A percentile compares a stretch with the other conserved stretches of the same genome.
Evolutionary conservation across 164 flowering plant species (phyloP).

Genomic region (Piper longum): DNA sequence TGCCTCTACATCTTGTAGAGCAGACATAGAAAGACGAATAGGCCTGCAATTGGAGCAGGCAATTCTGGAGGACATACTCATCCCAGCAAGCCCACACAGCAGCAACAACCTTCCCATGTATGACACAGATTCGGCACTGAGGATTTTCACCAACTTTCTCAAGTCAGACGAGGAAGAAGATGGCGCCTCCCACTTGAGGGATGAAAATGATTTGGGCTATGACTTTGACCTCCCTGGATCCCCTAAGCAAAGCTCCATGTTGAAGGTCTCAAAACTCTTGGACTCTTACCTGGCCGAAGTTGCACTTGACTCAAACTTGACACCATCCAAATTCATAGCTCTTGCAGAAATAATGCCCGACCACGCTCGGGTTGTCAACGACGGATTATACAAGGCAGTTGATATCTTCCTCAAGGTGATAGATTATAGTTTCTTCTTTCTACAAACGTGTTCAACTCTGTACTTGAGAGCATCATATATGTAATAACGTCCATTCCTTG

Average conservation of each 20-base stretch:
- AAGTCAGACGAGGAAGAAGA: slow-evolving; percentile 84
- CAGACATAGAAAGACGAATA: slow-evolving; percentile 79
- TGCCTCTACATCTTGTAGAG: slow-evolving; percentile 54
- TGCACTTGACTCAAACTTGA: slow-evolving; percentile 65
- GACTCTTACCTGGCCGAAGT: slow-evolving; percentile 88
- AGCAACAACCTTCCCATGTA: slow-evolving; percentile 42
- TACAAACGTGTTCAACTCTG: neutral
- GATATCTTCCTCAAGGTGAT: slow-evolving; percentile 86
- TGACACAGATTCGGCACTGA: slow-evolving; percentile 60
- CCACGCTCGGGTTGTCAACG: slow-evolving; percentile 69
- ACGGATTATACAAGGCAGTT: slow-evolving; percentile 81
- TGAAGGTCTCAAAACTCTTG: slow-evolving; percentile 75
- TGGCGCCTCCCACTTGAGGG: slow-evolving; percentile 41
- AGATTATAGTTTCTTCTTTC: neutral
- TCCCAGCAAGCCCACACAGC: slow-evolving; percentile 54
- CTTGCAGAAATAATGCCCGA: slow-evolving; percentile 89
- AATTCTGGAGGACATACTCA: slow-evolving; percentile 86
- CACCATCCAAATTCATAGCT: slow-evolving; percentile 57
- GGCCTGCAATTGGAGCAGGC: slow-evolving; percentile 94
- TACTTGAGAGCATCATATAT: too few relatives aligned
- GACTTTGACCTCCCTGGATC: slow-evolving; percentile 82
- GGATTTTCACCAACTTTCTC: slow-evolving; percentile 78
- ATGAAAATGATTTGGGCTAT: slow-evolving; percentile 60
- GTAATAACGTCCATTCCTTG: neutral
- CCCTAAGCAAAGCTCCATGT: slow-evolving; percentile 74